Evolutionary conservation across 164 flowering plant genomes (phyloP), one percentile per base, ranked within the genome.

Genomic region (Dillenia turbinata): DNA sequence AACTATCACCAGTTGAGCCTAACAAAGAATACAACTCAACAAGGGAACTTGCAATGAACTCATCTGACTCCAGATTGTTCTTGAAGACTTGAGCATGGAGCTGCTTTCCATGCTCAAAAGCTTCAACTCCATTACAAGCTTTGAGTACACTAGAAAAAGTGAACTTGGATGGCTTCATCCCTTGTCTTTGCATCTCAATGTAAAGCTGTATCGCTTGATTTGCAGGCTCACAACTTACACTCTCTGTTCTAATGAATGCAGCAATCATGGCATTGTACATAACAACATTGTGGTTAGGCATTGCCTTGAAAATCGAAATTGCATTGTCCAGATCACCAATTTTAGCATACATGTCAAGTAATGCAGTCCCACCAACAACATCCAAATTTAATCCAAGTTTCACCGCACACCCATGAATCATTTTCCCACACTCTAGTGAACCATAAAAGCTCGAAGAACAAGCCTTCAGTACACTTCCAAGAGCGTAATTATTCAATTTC

Each of bases 241-340:
- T 47, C 22, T 82, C 74, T 10, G 49, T 33, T 14, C 73, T 62
- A 16, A 70, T 66, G 44, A 75, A 76, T 51, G 78, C 86, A 16
- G 80, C 83, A 13, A 85, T 83, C 86, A 85, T 81, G 49, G 86
- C 86, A 74, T 85, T 85, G 58, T 73, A 85, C 72, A 71, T 76
- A 44, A 81, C 74, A 49, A 77, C 79, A 77, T 83, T 85, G 12
- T 55, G 59, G 24, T 67, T 8, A 10, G 82, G 76, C 71, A 82
- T 66, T 26, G 63, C 49, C 51, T 72, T 68, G 57, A 85, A 85
- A 56, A 78, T 61, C 47, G 48, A 51, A 45, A 59, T 26, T 17
- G 86, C 84, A 64, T 67, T 63, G 8, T 54, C 61, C 63, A 83
- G 62, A 52, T 63, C 57, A 15, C 84, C 81, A 45, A 56, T 60